These are phyloP conservation scores for Plasmodium adleri DNA, from an alignment of 169 alveolate species.

Conservation along the genomic window DNA sequence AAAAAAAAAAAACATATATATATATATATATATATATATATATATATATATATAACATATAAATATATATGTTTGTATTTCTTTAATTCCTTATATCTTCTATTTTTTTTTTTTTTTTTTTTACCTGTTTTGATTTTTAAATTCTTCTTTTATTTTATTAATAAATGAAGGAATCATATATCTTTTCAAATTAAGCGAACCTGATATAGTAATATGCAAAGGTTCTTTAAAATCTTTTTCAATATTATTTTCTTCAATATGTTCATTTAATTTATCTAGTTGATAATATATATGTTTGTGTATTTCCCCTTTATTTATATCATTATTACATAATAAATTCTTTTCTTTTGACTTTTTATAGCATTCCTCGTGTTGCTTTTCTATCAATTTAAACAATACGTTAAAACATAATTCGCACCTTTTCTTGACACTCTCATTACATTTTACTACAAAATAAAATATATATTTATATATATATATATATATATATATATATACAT, in stretches of 20 bases:
- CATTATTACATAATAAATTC: not conserved
- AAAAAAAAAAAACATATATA: not conserved
- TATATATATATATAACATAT: not conserved
- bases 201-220: conserved; percentile 53
- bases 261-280: conserved; percentile 32
- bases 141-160: conserved; percentile 31
- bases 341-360: not conserved
- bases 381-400: conserved; percentile 27
- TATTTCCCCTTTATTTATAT: conserved; percentile 20
- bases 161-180: conserved; percentile 54
- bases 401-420: conserved; percentile 24
- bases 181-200: conserved; percentile 40
- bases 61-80: not conserved
- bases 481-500: conserved; percentile 7
- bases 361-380: conserved; percentile 9
- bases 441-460: conserved; percentile 13
- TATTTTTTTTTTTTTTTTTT: not conserved
- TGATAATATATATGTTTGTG: conserved; percentile 44
- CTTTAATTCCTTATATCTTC: not conserved
- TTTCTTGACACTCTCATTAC: conserved; percentile 13
- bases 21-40: conserved; percentile 4
- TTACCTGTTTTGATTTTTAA: conserved; percentile 53
- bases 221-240: conserved; percentile 12
- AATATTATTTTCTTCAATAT: not conserved
- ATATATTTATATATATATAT: not conserved